Conservation (phyloP, 768 basidiomycete species). For the Tulasnella sp. region DNA sequence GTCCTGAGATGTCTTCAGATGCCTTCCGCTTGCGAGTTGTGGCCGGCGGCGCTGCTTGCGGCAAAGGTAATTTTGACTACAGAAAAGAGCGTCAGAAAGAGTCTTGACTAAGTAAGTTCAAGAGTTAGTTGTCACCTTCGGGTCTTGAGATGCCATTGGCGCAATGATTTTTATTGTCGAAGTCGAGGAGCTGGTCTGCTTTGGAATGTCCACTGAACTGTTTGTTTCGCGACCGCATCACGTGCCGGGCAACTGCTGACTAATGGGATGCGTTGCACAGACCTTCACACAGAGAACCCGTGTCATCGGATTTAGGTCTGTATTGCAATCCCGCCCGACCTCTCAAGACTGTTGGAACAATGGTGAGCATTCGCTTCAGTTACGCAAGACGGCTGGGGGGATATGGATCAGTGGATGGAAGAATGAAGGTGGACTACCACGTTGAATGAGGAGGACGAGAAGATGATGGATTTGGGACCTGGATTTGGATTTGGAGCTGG, state of each 20-base stretch:
- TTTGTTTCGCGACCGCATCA: constrained; percentile 2
- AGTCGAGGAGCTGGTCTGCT: neutral
- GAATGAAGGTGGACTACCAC: neutral
- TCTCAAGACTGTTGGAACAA: constrained; percentile 1
- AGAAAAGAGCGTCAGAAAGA: neutral
- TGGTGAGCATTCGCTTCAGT: neutral
- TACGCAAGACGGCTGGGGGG: neutral
- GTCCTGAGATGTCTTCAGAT: constrained; percentile 6
- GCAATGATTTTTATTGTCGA: neutral
- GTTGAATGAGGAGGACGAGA: neutral
- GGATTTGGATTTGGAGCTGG: neutral
- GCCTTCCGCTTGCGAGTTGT: constrained; percentile 9
- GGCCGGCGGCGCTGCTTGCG: neutral
- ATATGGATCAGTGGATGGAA: neutral
- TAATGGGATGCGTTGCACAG: neutral
- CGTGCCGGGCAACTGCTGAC: neutral
- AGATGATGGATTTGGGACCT: too few species aligned
- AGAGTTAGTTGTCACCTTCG: neutral
- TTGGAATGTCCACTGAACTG: neutral
- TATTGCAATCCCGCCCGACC: neutral
- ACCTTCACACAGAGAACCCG: neutral
- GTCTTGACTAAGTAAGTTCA: neutral
- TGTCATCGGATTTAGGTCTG: neutral
- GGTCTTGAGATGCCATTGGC: neutral
- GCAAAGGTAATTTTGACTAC: neutral